phyloP scores from a whole-genome alignment of 208 protist species.

The Herpetomonas tarakana region DNA sequence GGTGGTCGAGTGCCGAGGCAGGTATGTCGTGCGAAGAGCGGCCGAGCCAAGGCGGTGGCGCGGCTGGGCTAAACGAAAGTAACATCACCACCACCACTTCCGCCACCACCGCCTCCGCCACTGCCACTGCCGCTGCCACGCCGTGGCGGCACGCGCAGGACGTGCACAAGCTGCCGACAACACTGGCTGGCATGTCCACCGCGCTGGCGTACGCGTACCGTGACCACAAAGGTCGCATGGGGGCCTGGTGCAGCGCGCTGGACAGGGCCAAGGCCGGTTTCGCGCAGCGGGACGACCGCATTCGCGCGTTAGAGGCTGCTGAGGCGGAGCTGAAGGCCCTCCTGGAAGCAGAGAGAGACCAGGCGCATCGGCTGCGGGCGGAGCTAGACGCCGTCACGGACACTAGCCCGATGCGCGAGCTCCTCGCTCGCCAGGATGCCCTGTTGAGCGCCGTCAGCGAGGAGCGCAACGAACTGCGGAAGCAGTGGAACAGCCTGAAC shows the following conservation, averaged over 20 bases:
- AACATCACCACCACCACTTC: not conserved
- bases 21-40: too few species aligned
- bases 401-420: slow-evolving; percentile 43
- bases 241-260: slow-evolving; percentile 13
- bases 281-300: slow-evolving; percentile 18
- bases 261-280: slow-evolving; percentile 14
- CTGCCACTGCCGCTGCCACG: not conserved
- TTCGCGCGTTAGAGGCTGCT: slow-evolving; percentile 20
- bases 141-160: not conserved
- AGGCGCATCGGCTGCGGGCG: slow-evolving; percentile 27
- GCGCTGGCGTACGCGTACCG: slow-evolving; percentile 31
- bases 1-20: too few species aligned
- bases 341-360: slow-evolving; percentile 23
- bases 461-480: slow-evolving; percentile 51
- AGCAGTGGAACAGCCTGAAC: slow-evolving; percentile 46
- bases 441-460: slow-evolving; percentile 45
- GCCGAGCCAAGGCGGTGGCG: too few species aligned
- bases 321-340: slow-evolving; percentile 30
- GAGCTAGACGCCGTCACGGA: slow-evolving; percentile 38
- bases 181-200: slow-evolving; percentile 19
- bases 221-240: slow-evolving; percentile 11
- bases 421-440: slow-evolving; percentile 51
- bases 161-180: slow-evolving; percentile 16
- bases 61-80: not conserved
- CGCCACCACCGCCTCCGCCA: not conserved